Conservation (phyloP, 2,329 filamentous ascomycete species). For the Sarocladium oryzae region DNA sequence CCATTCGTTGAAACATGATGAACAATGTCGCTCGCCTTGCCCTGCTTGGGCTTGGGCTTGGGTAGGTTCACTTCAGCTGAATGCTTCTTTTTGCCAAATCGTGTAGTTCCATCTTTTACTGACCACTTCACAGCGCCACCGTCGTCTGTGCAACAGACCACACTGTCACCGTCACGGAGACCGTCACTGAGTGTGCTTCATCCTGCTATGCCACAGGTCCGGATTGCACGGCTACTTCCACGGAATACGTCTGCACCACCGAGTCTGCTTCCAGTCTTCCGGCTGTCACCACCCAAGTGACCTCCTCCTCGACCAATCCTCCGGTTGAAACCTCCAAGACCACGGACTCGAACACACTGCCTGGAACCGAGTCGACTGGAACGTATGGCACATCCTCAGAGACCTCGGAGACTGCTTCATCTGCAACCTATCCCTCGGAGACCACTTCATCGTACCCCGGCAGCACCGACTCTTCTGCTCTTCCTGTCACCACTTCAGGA, state of each 20-base stretch:
- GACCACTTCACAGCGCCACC: slow-evolving; percentile 16
- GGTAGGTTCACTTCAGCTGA: slow-evolving; percentile 16
- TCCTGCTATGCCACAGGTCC: slow-evolving; percentile 16
- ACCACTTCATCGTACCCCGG: slow-evolving; percentile 1
- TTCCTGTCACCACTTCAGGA: not conserved
- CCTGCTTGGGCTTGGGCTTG: slow-evolving; percentile 22
- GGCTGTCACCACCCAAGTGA: not conserved
- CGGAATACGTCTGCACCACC: slow-evolving; percentile 6
- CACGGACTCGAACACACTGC: not conserved
- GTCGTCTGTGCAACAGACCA: slow-evolving; percentile 18
- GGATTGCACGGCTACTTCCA: slow-evolving; percentile 9
- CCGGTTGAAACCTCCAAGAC: not conserved
- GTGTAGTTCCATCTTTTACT: slow-evolving; percentile 6
- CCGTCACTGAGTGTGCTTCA: slow-evolving; percentile 22
- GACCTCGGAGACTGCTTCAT: not conserved
- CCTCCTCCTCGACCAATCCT: not conserved
- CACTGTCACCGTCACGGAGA: slow-evolving; percentile 24
- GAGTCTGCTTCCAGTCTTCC: not conserved
- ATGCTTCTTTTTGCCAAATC: not conserved
- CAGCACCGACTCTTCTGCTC: not conserved
- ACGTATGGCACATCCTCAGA: not conserved
- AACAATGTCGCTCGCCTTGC: slow-evolving; percentile 18
- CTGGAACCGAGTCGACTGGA: not conserved
- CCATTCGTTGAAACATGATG: slow-evolving; percentile 15
- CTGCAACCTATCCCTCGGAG: slow-evolving; percentile 1